These are phyloP conservation scores for Coemansia sp. DNA, from an alignment of 192 early-diverging fungal genomes.

Conservation along the genomic window DNA sequence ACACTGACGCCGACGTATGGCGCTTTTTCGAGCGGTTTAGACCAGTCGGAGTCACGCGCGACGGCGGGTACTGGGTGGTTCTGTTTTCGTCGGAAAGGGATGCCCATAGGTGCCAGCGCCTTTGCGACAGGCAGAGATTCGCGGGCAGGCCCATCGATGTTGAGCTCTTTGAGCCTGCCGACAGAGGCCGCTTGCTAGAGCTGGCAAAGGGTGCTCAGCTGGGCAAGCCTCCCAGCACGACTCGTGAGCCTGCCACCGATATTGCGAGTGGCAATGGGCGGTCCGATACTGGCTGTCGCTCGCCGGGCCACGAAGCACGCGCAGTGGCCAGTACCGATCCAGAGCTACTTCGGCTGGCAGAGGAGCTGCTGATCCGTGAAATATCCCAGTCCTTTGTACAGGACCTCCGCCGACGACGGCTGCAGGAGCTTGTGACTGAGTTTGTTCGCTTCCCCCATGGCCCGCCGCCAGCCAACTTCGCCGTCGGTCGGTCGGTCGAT, in stretches of 20 bases:
- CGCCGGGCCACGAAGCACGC: slow-evolving; percentile 18
- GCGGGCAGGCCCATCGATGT: slow-evolving; percentile 36
- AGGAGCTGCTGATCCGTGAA: slow-evolving; percentile 41
- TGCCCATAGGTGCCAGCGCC: slow-evolving; percentile 42
- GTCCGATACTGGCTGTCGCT: not conserved
- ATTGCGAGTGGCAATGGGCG: not conserved
- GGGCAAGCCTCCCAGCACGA: not conserved
- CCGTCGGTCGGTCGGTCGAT: slow-evolving; percentile 10
- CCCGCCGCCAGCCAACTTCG: not conserved
- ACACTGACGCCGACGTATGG: slow-evolving; percentile 21
- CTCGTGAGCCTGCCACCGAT: not conserved
- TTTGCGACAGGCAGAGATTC: slow-evolving; percentile 37
- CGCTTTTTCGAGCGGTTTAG: slow-evolving; percentile 36
- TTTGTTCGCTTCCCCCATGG: slow-evolving; percentile 3
- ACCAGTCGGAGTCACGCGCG: slow-evolving; percentile 19
- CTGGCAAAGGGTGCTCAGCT: not conserved
- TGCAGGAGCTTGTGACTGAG: slow-evolving; percentile 11
- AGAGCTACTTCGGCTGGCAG: slow-evolving; percentile 12
- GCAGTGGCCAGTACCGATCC: slow-evolving; percentile 12
- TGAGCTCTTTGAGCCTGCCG: slow-evolving; percentile 31
- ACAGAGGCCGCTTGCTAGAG: slow-evolving; percentile 8
- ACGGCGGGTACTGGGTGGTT: slow-evolving; percentile 46
- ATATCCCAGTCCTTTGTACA: slow-evolving; percentile 33
- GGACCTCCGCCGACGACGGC: slow-evolving; percentile 20
- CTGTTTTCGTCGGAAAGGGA: slow-evolving; percentile 36